These are phyloP conservation scores for Besnoitia besnoiti DNA, from an alignment of 169 alveolate genomes.

Conservation along the genomic window DNA sequence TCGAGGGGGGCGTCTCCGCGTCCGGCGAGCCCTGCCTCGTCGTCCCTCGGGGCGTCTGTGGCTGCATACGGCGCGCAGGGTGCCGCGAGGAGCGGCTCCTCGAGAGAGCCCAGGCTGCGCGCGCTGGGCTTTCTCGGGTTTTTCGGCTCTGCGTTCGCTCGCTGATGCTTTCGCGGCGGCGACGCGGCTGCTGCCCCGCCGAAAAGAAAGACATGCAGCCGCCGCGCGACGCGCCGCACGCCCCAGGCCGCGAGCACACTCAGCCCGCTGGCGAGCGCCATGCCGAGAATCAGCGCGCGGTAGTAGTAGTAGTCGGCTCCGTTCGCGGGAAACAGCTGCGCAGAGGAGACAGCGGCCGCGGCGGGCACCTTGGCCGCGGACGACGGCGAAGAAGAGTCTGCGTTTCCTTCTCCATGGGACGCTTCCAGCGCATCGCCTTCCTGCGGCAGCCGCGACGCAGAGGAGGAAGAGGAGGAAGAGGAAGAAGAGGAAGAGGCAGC, in stretches of 20 bases:
- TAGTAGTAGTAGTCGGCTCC: neutral
- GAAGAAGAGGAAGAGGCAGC: neutral
- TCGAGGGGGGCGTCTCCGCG: too few relatives aligned
- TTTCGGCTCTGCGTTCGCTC: neutral
- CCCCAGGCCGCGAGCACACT: constrained; percentile 5
- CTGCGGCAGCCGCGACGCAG: neutral
- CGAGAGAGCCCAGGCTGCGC: neutral
- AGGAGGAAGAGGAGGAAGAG: neutral
- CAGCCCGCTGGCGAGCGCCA: neutral
- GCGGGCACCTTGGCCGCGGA: too few relatives aligned
- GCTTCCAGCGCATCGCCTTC: neutral
- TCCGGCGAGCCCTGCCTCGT: too few relatives aligned
- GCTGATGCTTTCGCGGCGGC: neutral
- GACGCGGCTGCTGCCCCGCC: neutral
- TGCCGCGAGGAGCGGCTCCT: neutral
- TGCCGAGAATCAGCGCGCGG: constrained; percentile 1
- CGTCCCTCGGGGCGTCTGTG: neutral
- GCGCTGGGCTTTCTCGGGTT: neutral
- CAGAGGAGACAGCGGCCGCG: too few relatives aligned
- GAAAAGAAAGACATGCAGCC: neutral
- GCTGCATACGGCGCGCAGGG: neutral
- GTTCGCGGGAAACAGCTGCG: neutral
- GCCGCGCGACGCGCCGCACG: neutral
- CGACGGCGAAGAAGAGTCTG: too few relatives aligned
- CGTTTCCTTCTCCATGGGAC: too few relatives aligned